Evolutionary conservation across 2,329 filamentous ascomycete genomes (phyloP).

Genomic region (Aspergillus brunneoviolaceus): DNA sequence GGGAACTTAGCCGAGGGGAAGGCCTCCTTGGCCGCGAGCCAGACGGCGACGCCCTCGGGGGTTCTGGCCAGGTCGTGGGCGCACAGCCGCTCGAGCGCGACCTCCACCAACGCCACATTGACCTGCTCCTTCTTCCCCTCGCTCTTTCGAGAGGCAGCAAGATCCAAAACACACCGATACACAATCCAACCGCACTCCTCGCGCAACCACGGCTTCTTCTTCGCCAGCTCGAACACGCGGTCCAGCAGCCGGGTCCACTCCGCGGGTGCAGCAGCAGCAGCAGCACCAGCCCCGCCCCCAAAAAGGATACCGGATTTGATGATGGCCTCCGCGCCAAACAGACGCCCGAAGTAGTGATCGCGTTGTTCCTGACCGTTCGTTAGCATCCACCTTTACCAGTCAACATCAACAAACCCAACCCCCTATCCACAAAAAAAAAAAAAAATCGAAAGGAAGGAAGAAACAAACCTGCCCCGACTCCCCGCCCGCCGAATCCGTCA

Average conservation of each 20-base stretch:
- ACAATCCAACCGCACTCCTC: conserved; percentile 84
- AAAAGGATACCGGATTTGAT: conserved; percentile 76
- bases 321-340: conserved; percentile 86
- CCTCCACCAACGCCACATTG: conserved; percentile 54
- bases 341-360: conserved; percentile 78
- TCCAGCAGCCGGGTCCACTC: conserved; percentile 64
- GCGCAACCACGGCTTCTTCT: conserved; percentile 83
- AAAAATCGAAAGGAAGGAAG: neutral
- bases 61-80: conserved; percentile 71
- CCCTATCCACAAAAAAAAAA: neutral
- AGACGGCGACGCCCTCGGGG: conserved; percentile 85
- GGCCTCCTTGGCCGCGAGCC: conserved; percentile 67
- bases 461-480: conserved; percentile 53
- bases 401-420: neutral
- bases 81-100: conserved; percentile 62
- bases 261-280: conserved; percentile 31
- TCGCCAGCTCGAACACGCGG: conserved; percentile 69
- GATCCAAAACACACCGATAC: conserved; percentile 66
- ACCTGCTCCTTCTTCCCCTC: conserved; percentile 24
- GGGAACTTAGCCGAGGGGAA: conserved; percentile 67
- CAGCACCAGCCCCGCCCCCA: conserved; percentile 47
- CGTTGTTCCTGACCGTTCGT: conserved; percentile 69
- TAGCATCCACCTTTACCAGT: conserved; percentile 35
- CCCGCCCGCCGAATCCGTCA: conserved; percentile 53
- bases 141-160: conserved; percentile 28